These are phyloP conservation scores for Hemileccinum rubropunctum DNA, from an alignment of 768 basidiomycete species.

Conservation along the genomic window DNA sequence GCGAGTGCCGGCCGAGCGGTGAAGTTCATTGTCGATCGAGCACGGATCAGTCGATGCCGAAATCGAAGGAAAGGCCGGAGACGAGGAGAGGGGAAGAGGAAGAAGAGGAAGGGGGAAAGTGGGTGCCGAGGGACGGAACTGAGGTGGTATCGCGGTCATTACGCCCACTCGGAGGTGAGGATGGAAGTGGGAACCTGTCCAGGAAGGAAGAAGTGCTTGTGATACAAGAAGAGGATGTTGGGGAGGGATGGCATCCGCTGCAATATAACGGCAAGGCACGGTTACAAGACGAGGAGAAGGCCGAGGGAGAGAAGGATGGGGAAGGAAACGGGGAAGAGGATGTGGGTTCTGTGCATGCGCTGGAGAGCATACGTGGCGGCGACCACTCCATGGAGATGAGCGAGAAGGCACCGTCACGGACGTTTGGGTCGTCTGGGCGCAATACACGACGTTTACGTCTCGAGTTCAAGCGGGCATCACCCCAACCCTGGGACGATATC, in stretches of 20 bases:
- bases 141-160: constrained; percentile 29
- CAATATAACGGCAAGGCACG: constrained; percentile 11
- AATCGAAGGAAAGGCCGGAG: not conserved
- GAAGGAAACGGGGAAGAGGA: constrained; percentile 20
- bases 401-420: constrained; percentile 29
- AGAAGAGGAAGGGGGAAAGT: not conserved
- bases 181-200: constrained; percentile 1
- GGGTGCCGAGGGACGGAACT: not conserved
- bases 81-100: not conserved
- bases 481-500: constrained; percentile 66
- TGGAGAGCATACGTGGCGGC: constrained; percentile 11
- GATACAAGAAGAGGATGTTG: constrained; percentile 23
- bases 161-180: constrained; percentile 25
- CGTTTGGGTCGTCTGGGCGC: constrained; percentile 20
- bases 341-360: constrained; percentile 6
- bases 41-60: not conserved
- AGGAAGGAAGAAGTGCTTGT: constrained; percentile 22
- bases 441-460: constrained; percentile 46
- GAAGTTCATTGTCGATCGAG: not conserved
- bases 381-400: constrained; percentile 13
- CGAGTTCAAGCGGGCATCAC: constrained; percentile 49
- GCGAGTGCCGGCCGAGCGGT: constrained; percentile 3
- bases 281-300: constrained; percentile 2
- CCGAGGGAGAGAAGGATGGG: constrained; percentile 3
- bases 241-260: constrained; percentile 28